Percentiles rank a stretch among this genome's conserved stretches.
These are phyloP conservation scores for Stylosanthes scabra DNA, from an alignment of 331 rosid species.

Conservation along the genomic window DNA sequence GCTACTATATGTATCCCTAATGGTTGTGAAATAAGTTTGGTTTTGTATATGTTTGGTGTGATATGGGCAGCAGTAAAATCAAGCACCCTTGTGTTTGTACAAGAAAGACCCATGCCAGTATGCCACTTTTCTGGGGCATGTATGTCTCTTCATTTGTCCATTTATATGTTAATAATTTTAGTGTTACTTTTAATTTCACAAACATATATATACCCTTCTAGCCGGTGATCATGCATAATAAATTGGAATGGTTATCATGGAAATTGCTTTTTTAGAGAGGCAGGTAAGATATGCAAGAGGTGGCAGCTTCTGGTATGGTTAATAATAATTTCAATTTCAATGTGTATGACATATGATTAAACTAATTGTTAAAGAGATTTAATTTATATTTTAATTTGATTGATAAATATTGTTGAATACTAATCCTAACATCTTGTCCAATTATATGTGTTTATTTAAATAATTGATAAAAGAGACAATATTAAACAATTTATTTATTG, in stretches of 20 bases:
- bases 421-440: too few species aligned
- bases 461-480: too few species aligned
- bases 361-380: neutral
- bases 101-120: constrained; percentile 28
- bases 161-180: too few species aligned
- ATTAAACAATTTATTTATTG: too few species aligned
- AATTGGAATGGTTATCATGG: constrained; percentile 14
- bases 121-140: constrained; percentile 39
- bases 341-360: neutral
- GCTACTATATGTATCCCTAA: neutral
- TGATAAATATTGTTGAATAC: too few species aligned
- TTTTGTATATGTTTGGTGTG: constrained; percentile 1
- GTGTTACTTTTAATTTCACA: neutral
- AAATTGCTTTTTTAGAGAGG: neutral
- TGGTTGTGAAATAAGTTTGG: neutral
- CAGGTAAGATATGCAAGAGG: constrained; percentile 9
- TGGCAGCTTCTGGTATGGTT: constrained; percentile 1
- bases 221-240: neutral
- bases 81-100: constrained; percentile 29
- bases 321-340: constrained; percentile 44
- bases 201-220: neutral
- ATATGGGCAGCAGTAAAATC: constrained; percentile 45
- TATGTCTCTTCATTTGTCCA: constrained; percentile 12
- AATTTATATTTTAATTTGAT: too few species aligned
- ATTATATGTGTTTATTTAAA: too few species aligned